A percentile compares a stretch with the other conserved stretches of the same genome.
Conservation (phyloP, 1,284 basidiomycete species). For the Ceratobasidium sp. region DNA sequence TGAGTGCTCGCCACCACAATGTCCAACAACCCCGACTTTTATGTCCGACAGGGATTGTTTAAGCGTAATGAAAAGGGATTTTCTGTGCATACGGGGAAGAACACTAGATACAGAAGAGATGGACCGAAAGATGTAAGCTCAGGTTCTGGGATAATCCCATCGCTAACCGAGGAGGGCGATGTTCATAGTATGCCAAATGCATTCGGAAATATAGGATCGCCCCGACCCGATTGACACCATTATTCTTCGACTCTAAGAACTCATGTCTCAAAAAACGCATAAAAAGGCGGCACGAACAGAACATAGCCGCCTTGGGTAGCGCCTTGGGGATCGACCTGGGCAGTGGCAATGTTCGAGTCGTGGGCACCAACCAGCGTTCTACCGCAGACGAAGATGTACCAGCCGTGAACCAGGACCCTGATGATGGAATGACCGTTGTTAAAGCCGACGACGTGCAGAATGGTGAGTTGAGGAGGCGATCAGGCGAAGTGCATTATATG, state of each 20-base stretch:
- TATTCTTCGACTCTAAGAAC: conserved; percentile 10
- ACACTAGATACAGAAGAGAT: neutral
- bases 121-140: conserved; percentile 25
- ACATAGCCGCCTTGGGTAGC: neutral
- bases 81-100: conserved; percentile 6
- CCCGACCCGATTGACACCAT: neutral
- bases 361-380: neutral
- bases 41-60: neutral
- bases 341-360: conserved; percentile 1
- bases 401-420: conserved; percentile 4
- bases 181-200: conserved; percentile 29
- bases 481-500: neutral
- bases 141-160: too few relatives aligned
- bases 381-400: neutral
- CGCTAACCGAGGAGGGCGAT: too few relatives aligned
- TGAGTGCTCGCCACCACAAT: too few relatives aligned
- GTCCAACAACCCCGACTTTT: neutral
- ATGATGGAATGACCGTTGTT: conserved; percentile 28
- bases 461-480: conserved; percentile 15
- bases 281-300: neutral
- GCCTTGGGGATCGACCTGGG: neutral
- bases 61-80: neutral
- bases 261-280: neutral
- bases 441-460: conserved; percentile 35
- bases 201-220: conserved; percentile 25